Evolutionary conservation across 2,329 filamentous ascomycete species (phyloP), one percentile per base, ranked within the genome.

Genomic region (Diatrype stigma): DNA sequence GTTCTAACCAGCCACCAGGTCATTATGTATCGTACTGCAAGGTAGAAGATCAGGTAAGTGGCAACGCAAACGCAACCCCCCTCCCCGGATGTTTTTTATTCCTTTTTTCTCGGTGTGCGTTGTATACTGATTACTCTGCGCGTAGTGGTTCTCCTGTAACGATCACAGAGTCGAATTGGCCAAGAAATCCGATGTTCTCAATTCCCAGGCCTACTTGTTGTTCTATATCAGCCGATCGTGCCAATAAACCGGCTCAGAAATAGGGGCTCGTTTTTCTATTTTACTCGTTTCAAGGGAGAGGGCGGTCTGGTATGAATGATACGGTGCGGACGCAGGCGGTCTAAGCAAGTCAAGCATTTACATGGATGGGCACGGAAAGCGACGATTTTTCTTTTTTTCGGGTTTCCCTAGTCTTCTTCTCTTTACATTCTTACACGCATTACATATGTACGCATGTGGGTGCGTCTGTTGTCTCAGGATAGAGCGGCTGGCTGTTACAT

Each of bases 101-200:
- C 37, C 16, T 17, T 7, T 7, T 16, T 5, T 17, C 6, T 37
- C 34, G n/a, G 14, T 7, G 14, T 34, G 30, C 14, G 30, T 14
- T 34, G 7, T 14, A 34, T 37, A 37, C 34, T 37, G 23, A 32
- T 32, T 47, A 61, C 56, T 7, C 28, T 38, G 11, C 3, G 65
- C 54, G 16, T 58, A 96, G 80, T 97, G 93, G 93, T 96, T 96
- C 68, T 84, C 89, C 50, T 96, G 96, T 71, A 95, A 97, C 64
- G 93, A 97, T 66, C 92, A 94, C 67, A 91, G 90, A 67, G 93
- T 97, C 22, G 89, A 92, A 54, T 66, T 92, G 50, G 93, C 90
- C 2, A 84, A 83, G 45, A 87, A 94, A 65, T 88, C 87, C 5
- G 90, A 96, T 53, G 93, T 97, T 3, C 77, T 97, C 40, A 81